Evolutionary conservation across 148 eudicot genomes (phyloP).

Genomic region (Vaccinium vitisidaea): DNA sequence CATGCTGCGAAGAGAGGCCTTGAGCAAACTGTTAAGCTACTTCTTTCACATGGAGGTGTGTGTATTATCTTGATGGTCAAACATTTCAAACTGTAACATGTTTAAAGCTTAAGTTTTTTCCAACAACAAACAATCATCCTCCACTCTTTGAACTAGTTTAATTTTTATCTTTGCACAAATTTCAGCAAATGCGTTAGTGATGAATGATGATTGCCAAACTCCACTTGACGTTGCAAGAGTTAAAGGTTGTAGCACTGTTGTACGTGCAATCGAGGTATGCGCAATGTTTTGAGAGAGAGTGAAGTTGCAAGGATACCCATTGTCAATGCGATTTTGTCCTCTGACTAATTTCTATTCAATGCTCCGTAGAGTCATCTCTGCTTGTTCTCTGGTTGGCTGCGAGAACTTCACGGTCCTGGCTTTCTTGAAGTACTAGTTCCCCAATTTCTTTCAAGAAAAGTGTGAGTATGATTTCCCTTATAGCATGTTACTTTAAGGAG

Average conservation of each 20-base stretch:
- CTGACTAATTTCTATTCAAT: constrained; percentile 15
- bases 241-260: constrained; percentile 68
- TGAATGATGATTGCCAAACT: constrained; percentile 95
- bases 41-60: constrained; percentile 83
- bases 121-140: neutral
- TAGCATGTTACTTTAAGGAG: neutral
- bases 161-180: neutral
- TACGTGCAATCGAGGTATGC: constrained; percentile 84
- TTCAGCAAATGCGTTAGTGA: constrained; percentile 85
- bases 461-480: constrained; percentile 52
- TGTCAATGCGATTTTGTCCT: neutral
- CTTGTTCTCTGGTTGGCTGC: constrained; percentile 93
- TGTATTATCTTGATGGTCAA: neutral
- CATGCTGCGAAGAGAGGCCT: constrained; percentile 97
- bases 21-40: constrained; percentile 67
- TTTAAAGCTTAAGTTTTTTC: neutral
- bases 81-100: neutral
- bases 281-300: neutral
- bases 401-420: constrained; percentile 82
- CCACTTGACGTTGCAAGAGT: constrained; percentile 85
- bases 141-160: neutral
- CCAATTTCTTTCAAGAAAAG: constrained; percentile 76
- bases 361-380: constrained; percentile 68
- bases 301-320: neutral
- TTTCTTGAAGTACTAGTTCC: constrained; percentile 85